phyloP scores from a whole-genome alignment of 495 filamentous ascomycete species.

The Lineolata rhizophorae region DNA sequence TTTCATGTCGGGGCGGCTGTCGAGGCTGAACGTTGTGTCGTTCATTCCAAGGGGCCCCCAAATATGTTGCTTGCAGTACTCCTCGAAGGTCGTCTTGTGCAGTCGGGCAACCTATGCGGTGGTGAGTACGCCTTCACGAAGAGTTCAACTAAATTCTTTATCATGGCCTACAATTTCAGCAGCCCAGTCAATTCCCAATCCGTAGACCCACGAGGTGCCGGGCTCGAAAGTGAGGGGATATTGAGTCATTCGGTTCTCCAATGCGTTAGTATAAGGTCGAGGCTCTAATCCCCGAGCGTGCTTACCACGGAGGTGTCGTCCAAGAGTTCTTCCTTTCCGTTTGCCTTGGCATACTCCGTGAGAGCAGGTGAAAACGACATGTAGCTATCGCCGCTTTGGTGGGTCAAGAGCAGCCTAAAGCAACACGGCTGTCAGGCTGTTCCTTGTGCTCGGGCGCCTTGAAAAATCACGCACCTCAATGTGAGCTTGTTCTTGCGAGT shows the following conservation, averaged over 20 bases:
- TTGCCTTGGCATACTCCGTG: constrained; percentile 3
- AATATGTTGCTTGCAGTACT: constrained; percentile 10
- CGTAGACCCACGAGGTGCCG: constrained; percentile 27
- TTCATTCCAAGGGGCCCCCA: constrained; percentile 9
- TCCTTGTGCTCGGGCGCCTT: constrained; percentile 1
- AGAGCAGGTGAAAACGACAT: constrained; percentile 17
- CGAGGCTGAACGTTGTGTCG: constrained; percentile 7
- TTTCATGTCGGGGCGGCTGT: constrained; percentile 3
- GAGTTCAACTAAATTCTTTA: too few relatives aligned
- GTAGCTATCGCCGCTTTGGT: constrained; percentile 27
- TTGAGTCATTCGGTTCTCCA: neutral
- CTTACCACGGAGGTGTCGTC: too few relatives aligned
- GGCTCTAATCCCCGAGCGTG: neutral
- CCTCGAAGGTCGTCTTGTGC: constrained; percentile 7
- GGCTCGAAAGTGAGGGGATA: constrained; percentile 26
- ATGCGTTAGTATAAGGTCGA: neutral
- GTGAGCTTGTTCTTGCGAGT: constrained; percentile 1
- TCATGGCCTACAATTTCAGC: constrained; percentile 20
- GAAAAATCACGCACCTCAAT: neutral
- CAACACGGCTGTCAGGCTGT: constrained; percentile 5
- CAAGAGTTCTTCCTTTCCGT: constrained; percentile 4
- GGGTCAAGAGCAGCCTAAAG: constrained; percentile 21
- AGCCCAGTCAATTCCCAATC: constrained; percentile 29
- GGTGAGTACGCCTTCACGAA: too few relatives aligned
- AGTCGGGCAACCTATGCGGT: too few relatives aligned